Percentiles rank a stretch among this genome's conserved stretches.
These are phyloP conservation scores for Aspergillus eucalypticola DNA, from an alignment of 2,329 filamentous ascomycete genomes.

Conservation along the genomic window DNA sequence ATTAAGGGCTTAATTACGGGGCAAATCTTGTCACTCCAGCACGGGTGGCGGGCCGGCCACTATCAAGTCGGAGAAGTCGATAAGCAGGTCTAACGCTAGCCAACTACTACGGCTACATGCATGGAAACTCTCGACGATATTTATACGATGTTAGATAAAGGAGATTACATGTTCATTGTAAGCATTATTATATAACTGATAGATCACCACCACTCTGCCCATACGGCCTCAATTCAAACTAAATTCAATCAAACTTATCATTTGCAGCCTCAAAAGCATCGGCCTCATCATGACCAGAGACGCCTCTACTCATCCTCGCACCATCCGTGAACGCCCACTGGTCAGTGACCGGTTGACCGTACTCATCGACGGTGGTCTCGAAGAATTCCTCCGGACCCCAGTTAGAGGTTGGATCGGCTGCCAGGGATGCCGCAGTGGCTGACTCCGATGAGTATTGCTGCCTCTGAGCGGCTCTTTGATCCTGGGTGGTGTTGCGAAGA, in stretches of 20 bases:
- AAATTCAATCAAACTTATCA: not conserved
- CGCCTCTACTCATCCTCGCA: not conserved
- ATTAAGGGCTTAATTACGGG: conserved; percentile 33
- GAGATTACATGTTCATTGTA: too few species aligned
- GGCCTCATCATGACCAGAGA: not conserved
- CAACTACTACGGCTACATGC: not conserved
- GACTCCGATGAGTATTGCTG: not conserved
- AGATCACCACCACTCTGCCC: too few species aligned
- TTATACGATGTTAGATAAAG: too few species aligned
- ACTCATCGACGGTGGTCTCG: not conserved
- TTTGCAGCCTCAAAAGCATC: conserved; percentile 2
- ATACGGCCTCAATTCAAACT: too few species aligned
- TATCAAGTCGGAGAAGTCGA: not conserved
- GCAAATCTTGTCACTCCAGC: conserved; percentile 31
- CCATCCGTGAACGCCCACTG: not conserved
- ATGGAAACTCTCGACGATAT: too few species aligned
- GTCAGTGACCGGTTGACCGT: not conserved
- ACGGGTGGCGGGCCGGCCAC: conserved; percentile 22
- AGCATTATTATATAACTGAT: too few species aligned
- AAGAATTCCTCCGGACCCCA: not conserved
- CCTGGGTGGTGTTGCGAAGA: not conserved
- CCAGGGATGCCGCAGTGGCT: not conserved
- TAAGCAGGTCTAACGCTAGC: not conserved
- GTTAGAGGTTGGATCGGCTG: not conserved
- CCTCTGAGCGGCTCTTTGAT: not conserved